Conservation (phyloP, 2,329 filamentous ascomycete species). For the Apiospora marii region DNA sequence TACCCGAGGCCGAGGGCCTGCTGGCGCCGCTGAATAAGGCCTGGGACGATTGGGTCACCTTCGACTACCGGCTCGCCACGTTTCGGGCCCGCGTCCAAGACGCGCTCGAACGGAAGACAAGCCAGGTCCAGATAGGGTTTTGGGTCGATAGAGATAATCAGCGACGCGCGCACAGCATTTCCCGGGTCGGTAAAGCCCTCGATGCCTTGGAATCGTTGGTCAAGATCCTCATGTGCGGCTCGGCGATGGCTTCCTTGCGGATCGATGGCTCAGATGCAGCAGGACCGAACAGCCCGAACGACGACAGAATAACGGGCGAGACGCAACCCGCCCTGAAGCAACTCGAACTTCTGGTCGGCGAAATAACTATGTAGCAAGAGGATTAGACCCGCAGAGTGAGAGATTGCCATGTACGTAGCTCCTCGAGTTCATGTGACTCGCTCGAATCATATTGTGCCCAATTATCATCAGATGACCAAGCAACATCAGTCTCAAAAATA, state of each 20-base stretch:
- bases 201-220: not conserved
- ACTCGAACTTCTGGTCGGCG: not conserved
- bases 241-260: not conserved
- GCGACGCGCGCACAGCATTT: not conserved
- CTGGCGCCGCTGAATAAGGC: not conserved
- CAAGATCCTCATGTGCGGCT: not conserved
- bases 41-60: not conserved
- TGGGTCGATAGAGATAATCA: not conserved
- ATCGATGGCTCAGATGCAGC: not conserved
- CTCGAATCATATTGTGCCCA: too few relatives aligned
- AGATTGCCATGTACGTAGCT: not conserved
- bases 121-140: not conserved
- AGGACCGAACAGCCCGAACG: not conserved
- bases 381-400: not conserved
- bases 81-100: not conserved
- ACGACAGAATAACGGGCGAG: not conserved
- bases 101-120: not conserved
- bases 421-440: not conserved
- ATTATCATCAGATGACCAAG: not conserved
- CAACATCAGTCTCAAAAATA: not conserved
- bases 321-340: not conserved
- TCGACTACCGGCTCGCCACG: not conserved
- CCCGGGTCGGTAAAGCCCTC: not conserved
- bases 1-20: not conserved
- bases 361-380: not conserved